phyloP scores from a whole-genome alignment of 73 alveolate species.

The Vitrella brassicaformis region DNA sequence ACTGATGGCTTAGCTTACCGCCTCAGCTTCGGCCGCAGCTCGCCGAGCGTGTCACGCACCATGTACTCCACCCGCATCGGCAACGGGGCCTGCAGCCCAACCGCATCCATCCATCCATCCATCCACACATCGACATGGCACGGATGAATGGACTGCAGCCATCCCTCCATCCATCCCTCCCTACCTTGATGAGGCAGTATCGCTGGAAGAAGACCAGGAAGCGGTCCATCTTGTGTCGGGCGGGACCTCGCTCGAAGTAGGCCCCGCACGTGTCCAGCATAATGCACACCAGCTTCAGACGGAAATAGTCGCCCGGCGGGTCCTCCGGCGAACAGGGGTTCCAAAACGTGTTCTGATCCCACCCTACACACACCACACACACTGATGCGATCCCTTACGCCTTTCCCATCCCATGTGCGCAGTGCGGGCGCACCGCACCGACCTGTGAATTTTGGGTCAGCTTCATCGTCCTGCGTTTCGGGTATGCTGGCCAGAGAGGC shows the following conservation, averaged over 20 bases:
- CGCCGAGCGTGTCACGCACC: constrained; percentile 40
- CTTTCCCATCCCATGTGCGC: too few species aligned
- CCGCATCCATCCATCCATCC: not conserved
- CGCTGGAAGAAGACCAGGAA: constrained; percentile 48
- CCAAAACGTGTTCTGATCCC: not conserved
- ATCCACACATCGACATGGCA: not conserved
- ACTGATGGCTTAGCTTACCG: too few species aligned
- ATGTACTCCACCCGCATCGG: constrained; percentile 43
- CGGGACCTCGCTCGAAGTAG: constrained; percentile 22
- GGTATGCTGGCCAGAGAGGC: not conserved
- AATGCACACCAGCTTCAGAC: constrained; percentile 38
- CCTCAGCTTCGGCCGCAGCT: constrained; percentile 20
- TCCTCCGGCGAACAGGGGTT: constrained; percentile 1
- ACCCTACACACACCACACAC: not conserved
- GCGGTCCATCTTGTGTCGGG: constrained; percentile 27
- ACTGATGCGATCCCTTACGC: too few species aligned
- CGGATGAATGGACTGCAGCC: too few species aligned
- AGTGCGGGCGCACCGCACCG: too few species aligned
- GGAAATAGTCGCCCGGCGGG: constrained; percentile 24
- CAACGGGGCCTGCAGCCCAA: constrained; percentile 7
- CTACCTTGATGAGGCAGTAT: constrained; percentile 20
- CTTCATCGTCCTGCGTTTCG: too few species aligned
- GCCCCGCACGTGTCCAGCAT: constrained; percentile 32
- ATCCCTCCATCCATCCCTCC: too few species aligned
- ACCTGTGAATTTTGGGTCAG: too few species aligned